phyloP scores from a whole-genome alignment of 1,284 basidiomycete species.

The Cutaneotrichosporon spelunceum region DNA sequence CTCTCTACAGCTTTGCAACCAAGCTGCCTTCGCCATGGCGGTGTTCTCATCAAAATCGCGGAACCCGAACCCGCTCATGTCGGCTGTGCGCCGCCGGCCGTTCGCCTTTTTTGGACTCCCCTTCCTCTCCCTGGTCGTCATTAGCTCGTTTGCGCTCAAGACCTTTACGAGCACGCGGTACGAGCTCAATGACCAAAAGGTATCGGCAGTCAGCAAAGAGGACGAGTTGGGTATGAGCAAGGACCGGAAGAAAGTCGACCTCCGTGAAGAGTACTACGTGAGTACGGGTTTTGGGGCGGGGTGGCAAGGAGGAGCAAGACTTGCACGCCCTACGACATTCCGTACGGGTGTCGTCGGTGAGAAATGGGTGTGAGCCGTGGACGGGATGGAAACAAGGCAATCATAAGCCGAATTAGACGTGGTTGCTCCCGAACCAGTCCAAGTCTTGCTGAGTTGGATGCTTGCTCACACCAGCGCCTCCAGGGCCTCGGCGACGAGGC shows the following conservation, averaged over 20 bases:
- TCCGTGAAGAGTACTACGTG: conserved; percentile 93
- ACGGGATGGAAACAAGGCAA: no score
- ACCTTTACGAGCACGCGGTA: conserved; percentile 87
- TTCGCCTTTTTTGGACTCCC: conserved; percentile 73
- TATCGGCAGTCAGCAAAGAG: conserved; percentile 73
- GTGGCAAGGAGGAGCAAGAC: no score
- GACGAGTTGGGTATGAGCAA: conserved; percentile 76
- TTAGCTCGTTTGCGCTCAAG: conserved; percentile 78
- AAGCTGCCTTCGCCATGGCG: conserved; percentile 27
- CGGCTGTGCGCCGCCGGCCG: conserved; percentile 49
- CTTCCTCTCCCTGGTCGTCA: conserved; percentile 80
- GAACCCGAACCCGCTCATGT: conserved; percentile 48
- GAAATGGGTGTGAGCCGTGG: neutral
- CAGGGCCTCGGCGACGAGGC: conserved; percentile 25
- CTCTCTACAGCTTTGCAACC: neutral
- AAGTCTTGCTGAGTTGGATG: neutral
- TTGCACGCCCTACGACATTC: no score
- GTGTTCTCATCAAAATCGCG: conserved; percentile 59
- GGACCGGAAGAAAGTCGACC: conserved; percentile 81
- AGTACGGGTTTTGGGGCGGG: conserved; percentile 47
- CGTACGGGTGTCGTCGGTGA: no score
- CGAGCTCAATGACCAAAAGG: conserved; percentile 77
- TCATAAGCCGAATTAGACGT: neutral
- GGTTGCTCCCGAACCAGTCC: no score
- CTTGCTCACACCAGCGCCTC: conserved; percentile 25